phyloP scores from a whole-genome alignment of 345 rosid species.

The Isatis tinctoria region DNA sequence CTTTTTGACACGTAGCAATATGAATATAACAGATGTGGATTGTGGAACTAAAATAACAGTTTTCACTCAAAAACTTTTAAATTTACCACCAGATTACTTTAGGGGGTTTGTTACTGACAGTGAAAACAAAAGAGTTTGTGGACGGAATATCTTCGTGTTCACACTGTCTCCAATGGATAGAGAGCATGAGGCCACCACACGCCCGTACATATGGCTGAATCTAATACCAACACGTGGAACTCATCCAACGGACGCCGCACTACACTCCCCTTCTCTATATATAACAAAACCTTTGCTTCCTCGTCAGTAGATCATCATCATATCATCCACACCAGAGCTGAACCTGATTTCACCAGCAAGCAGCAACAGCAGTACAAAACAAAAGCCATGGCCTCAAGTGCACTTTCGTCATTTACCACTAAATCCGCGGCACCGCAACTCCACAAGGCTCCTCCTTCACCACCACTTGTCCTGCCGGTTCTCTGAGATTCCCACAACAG shows the following conservation, averaged over 20 bases:
- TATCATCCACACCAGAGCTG: not conserved
- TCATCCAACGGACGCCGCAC: slow-evolving; percentile 34
- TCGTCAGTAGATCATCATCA: not conserved
- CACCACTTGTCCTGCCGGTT: too few relatives aligned
- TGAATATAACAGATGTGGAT: not conserved
- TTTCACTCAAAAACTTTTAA: not conserved
- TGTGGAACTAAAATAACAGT: not conserved
- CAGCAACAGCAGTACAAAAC: not conserved
- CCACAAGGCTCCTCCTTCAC: too few relatives aligned
- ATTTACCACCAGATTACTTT: not conserved
- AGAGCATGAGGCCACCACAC: slow-evolving; percentile 53
- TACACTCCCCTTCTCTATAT: not conserved
- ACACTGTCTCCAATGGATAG: slow-evolving; percentile 2
- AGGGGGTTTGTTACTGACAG: not conserved
- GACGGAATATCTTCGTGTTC: not conserved
- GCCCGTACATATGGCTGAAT: slow-evolving; percentile 23
- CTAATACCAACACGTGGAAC: not conserved
- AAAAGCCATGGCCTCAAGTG: not conserved
- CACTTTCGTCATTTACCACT: not conserved
- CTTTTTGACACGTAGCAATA: not conserved
- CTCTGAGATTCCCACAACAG: too few relatives aligned
- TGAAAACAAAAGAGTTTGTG: not conserved
- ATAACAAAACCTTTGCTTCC: not conserved
- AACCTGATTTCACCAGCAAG: not conserved
- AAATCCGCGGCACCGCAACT: not conserved